A percentile compares a stretch with the other conserved stretches of the same genome.
These are phyloP conservation scores for Casuarina glauca DNA, from an alignment of 306 rosid genomes.

Conservation along the genomic window DNA sequence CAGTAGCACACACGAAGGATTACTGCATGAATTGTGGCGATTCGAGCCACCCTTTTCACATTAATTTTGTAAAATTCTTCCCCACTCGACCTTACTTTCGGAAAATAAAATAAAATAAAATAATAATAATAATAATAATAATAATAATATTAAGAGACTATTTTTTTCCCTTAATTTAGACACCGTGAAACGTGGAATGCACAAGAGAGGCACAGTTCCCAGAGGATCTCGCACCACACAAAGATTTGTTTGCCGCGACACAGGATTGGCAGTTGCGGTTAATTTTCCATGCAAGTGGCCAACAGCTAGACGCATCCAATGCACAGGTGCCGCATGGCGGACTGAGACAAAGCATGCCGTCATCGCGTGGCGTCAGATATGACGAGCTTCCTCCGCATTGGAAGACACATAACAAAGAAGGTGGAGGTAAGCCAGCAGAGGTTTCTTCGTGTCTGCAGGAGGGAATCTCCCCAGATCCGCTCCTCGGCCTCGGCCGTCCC, in stretches of 20 bases:
- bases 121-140: too few relatives aligned
- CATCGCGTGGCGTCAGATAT: constrained; percentile 10
- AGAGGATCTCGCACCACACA: background rate
- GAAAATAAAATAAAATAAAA: too few relatives aligned
- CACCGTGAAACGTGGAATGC: too few relatives aligned
- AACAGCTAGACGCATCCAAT: background rate
- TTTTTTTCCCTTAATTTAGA: too few relatives aligned
- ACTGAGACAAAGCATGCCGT: background rate
- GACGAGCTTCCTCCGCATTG: background rate
- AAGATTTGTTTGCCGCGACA: background rate
- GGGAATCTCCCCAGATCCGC: background rate
- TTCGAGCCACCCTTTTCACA: too few relatives aligned
- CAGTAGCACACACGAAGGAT: too few relatives aligned
- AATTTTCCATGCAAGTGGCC: too few relatives aligned
- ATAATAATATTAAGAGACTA: too few relatives aligned
- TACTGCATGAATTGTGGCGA: too few relatives aligned
- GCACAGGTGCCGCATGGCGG: background rate
- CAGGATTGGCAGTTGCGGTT: too few relatives aligned
- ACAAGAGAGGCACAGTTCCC: background rate
- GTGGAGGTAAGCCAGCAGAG: background rate
- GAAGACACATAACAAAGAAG: background rate
- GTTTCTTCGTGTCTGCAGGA: background rate
- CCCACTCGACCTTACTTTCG: too few relatives aligned
- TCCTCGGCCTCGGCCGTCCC: background rate
- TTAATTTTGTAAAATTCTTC: too few relatives aligned